Evolutionary conservation across 2,329 filamentous ascomycete genomes (phyloP), one percentile per base, ranked within the genome.

Genomic region (Eutypella sp.): DNA sequence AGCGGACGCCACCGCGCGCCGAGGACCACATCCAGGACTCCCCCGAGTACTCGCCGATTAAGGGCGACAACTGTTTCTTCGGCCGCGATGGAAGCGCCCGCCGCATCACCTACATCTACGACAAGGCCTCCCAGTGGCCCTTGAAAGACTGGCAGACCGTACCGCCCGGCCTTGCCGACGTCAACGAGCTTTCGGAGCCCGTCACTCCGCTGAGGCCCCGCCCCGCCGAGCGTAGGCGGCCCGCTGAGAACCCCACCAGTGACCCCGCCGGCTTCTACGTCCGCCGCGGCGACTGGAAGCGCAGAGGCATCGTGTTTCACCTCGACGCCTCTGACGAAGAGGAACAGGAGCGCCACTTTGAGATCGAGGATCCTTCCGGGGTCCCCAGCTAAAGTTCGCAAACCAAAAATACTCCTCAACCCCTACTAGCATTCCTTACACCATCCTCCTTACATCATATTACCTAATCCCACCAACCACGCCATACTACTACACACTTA

Each of bases 241-340:
- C 57, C 8, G 57, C 56, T 4, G 50, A 57, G 5, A 59, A 55
- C 56, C 60, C 57, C 54, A 33, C 29, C 5, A 4, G 13, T 6
- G 46, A 57, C 20, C 58, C 58, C 9, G 42, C 48, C 18, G 57
- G 63, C 25, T 53, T 51, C 40, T 56, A 60, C 44, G 49, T 64
- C 36, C 62, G 63, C 49, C 56, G 61, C 8, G 62, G 62, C 2
- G 57, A 57, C 1, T 65, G 62, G 62, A 65, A 65, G 48, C 59
- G 62, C 15, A 52, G 56, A 18, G 62, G 62, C 22, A 63, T 65
- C 34, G 58, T 65, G 38, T 65, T 65, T 50, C 52, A 60, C 13
- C 57, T 63, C 31, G 57, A 56, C 37, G 43, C 53, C 4, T 38
- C 52, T 1, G 52, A 53, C 3, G 51, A 60, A 29, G 45, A 54